phyloP scores from a whole-genome alignment of 1,284 basidiomycete genomes.

The Melampsora americana region DNA sequence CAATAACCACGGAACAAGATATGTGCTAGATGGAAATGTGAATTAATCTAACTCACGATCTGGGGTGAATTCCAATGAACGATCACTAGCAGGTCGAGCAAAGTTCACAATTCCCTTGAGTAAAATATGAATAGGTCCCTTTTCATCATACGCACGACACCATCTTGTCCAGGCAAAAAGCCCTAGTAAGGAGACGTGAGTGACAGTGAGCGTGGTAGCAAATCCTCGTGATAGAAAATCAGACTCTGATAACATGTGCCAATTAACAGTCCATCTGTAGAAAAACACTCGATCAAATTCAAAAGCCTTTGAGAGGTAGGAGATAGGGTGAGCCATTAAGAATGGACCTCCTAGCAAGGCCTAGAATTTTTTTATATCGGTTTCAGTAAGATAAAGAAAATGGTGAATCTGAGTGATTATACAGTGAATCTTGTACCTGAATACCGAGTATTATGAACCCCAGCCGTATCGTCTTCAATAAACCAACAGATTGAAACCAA shows the following conservation, averaged over 20 bases:
- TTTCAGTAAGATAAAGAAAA: not conserved
- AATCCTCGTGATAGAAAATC: slow-evolving; percentile 68
- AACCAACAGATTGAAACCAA: slow-evolving; percentile 74
- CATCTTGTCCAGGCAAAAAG: slow-evolving; percentile 66
- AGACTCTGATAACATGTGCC: slow-evolving; percentile 77
- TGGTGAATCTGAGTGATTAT: not conserved
- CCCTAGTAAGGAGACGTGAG: slow-evolving; percentile 65
- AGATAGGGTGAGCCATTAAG: slow-evolving; percentile 62
- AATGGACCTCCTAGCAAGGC: slow-evolving; percentile 69
- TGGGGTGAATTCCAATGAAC: slow-evolving; percentile 1
- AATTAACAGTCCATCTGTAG: slow-evolving; percentile 98
- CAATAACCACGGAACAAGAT: too few relatives aligned
- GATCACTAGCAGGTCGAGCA: slow-evolving; percentile 42
- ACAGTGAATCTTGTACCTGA: slow-evolving; percentile 52
- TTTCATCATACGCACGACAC: slow-evolving; percentile 62
- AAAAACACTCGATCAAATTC: slow-evolving; percentile 84
- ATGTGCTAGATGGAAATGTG: too few relatives aligned
- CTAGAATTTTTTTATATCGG: slow-evolving; percentile 56
- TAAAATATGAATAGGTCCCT: slow-evolving; percentile 64
- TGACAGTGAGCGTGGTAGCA: slow-evolving; percentile 65
- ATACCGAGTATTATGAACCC: slow-evolving; percentile 60
- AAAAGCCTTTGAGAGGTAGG: slow-evolving; percentile 76
- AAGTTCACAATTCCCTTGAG: slow-evolving; percentile 62
- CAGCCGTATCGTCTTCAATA: slow-evolving; percentile 62
- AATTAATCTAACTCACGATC: slow-evolving; percentile 7